Percentiles rank a stretch among this genome's conserved stretches.
Evolutionary conservation across 306 rosid species (phyloP).

Genomic region (Begonia masoniana): DNA sequence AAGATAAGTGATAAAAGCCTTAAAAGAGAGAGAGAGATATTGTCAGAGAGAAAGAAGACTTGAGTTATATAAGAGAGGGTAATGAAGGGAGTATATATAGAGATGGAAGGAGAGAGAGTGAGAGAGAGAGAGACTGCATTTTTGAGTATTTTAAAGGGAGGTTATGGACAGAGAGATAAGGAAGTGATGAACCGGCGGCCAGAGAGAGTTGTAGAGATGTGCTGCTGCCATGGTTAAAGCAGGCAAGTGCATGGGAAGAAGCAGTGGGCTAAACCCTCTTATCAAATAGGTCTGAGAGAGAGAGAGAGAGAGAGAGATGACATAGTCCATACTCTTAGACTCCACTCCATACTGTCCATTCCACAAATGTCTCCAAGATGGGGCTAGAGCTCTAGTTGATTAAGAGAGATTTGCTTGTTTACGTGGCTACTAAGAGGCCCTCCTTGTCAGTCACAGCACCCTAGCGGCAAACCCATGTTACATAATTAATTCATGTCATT

Average conservation of each 20-base stretch:
- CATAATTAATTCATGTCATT: constrained; percentile 35
- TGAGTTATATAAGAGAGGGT: background rate
- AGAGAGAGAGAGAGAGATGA: background rate
- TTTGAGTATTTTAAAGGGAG: too few species aligned
- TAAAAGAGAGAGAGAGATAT: too few species aligned
- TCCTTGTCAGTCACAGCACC: constrained; percentile 48
- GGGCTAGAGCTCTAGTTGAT: constrained; percentile 45
- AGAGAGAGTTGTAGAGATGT: background rate
- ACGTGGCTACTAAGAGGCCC: constrained; percentile 48
- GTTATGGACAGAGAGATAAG: too few species aligned
- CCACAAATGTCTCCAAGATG: constrained; percentile 25
- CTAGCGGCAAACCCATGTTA: constrained; percentile 52
- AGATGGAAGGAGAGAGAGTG: background rate
- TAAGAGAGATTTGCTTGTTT: constrained; percentile 33
- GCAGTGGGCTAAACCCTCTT: constrained; percentile 14
- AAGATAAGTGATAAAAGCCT: too few species aligned
- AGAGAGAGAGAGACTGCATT: too few species aligned
- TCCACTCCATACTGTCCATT: constrained; percentile 28
- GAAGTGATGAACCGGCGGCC: too few species aligned
- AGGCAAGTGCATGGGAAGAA: constrained; percentile 46
- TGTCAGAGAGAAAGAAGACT: too few species aligned
- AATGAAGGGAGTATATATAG: background rate
- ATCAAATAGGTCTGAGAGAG: background rate
- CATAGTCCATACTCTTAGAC: too few species aligned
- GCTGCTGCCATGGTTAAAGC: constrained; percentile 12